Conservation (phyloP, 2,329 filamentous ascomycete genomes). For the Aureobasidium sp. region DNA sequence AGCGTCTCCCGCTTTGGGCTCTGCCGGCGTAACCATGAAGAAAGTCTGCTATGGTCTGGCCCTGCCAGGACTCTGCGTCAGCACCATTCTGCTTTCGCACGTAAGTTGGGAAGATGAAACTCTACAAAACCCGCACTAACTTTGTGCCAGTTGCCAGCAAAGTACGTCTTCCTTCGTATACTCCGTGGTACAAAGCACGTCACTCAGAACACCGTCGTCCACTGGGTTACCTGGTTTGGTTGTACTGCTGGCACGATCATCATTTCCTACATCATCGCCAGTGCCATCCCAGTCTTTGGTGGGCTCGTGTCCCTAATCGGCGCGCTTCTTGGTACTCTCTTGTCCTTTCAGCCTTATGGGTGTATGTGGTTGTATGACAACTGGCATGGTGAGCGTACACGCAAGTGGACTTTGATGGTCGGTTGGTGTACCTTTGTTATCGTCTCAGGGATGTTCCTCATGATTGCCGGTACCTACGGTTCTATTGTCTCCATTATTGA, state of each 20-base stretch:
- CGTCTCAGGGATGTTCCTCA: constrained; percentile 38
- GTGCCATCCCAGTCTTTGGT: constrained; percentile 24
- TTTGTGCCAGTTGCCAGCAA: constrained; percentile 18
- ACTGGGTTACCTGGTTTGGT: constrained; percentile 18
- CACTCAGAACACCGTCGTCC: constrained; percentile 19
- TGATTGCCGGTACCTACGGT: constrained; percentile 41
- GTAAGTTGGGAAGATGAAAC: neutral
- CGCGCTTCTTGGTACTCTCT: constrained; percentile 23
- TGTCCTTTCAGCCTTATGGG: constrained; percentile 29
- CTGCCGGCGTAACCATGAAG: constrained; percentile 38
- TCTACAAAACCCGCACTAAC: neutral
- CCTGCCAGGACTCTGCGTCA: constrained; percentile 21
- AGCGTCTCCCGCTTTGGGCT: constrained; percentile 42
- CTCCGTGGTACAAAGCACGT: constrained; percentile 24
- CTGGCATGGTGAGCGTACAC: constrained; percentile 25
- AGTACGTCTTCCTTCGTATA: constrained; percentile 26
- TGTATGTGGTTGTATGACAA: constrained; percentile 42
- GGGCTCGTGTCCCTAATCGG: constrained; percentile 24
- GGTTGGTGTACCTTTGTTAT: constrained; percentile 29
- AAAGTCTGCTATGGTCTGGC: constrained; percentile 39
- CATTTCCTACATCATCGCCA: constrained; percentile 24
- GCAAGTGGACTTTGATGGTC: constrained; percentile 20
- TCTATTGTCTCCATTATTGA: constrained; percentile 36
- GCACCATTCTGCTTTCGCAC: constrained; percentile 21
- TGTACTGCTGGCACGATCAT: constrained; percentile 20